These are phyloP conservation scores for Calonectria henricotiae DNA, from an alignment of 2,329 filamentous ascomycete species.

Conservation along the genomic window DNA sequence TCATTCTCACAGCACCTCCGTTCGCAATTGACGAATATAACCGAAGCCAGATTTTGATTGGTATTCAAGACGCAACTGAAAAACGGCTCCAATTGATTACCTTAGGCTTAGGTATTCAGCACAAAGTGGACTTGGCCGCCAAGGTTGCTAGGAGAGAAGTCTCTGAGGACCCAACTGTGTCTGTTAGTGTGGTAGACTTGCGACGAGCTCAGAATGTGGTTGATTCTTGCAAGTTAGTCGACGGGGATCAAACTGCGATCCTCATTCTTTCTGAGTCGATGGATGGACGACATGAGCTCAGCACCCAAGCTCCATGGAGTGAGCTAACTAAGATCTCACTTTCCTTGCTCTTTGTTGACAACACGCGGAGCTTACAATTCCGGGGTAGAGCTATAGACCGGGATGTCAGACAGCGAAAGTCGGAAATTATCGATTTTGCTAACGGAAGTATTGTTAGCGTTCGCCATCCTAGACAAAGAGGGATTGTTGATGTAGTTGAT, in stretches of 20 bases:
- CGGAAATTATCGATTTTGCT: constrained; percentile 64
- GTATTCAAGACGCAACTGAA: constrained; percentile 79
- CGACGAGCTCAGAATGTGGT: constrained; percentile 78
- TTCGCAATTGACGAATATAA: constrained; percentile 70
- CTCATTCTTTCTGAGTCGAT: constrained; percentile 79
- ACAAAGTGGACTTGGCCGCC: constrained; percentile 52
- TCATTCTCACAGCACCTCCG: constrained; percentile 76
- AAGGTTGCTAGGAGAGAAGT: constrained; percentile 46
- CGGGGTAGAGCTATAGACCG: constrained; percentile 68
- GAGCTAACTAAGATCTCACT: constrained; percentile 78
- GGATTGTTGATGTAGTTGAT: constrained; percentile 78
- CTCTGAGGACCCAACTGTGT: constrained; percentile 47
- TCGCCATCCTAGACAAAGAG: constrained; percentile 72
- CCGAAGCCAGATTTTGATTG: constrained; percentile 74
- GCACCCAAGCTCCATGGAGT: constrained; percentile 84
- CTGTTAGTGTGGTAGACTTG: constrained; percentile 63
- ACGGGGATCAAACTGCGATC: constrained; percentile 79
- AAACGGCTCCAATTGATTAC: constrained; percentile 79
- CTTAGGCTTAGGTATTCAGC: constrained; percentile 69
- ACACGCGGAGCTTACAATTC: constrained; percentile 74
- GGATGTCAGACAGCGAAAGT: constrained; percentile 66
- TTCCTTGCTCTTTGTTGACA: constrained; percentile 73
- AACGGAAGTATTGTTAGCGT: constrained; percentile 70
- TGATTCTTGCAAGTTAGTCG: constrained; percentile 81
- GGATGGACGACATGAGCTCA: constrained; percentile 77